Evolutionary conservation across 257 asterid genomes (phyloP), one percentile per base, ranked within the genome.

Genomic region (Penstemon eatonii): DNA sequence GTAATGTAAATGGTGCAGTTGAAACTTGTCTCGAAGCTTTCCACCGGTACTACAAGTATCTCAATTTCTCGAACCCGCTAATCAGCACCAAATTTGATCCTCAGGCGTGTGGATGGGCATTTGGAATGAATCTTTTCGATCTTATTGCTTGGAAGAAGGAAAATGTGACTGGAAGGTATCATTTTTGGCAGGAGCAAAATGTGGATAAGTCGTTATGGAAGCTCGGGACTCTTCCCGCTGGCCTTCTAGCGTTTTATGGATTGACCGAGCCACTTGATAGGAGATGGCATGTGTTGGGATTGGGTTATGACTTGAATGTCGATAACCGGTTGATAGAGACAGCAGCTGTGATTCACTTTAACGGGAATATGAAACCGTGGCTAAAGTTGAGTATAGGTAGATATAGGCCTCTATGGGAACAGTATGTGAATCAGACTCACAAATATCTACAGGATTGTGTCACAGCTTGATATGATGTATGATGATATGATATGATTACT

Each of bases 281-380:
- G 80, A 80, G 96, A 79, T 92, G 98, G 98, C 98, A 89, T 19
- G 87, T 87, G 52, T 69, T 89, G 67, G 98, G 98, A 19, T 69
- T 89, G 84, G 98, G 98, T 11, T 83, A 84, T 62, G 96, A 92
- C 67, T 3, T 79, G 61, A 86, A 81, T 68, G 81, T 92, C 46
- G 96, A 89, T 70, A 87, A 76, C 65, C 81, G 86, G 51, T 79
- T 87, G 69, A 86, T 92, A 19, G 96, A 92, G 77, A 87, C 86
- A 53, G 98, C 98, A 40, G 96, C 96, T 4, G 96, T 87, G 41
- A 49, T 89, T 80, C 98, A 87, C 76, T 89, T 80, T 68, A 92
- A 87, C 25, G 98, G 96, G 70, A 87, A 87, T 68, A 87, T 89
- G 92, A 92, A 92, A 84, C 98, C 98, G 0, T 92, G 98, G 96